Evolutionary conservation across 805 yeast genomes (phyloP).

Genomic region (Candida rishiriensis): DNA sequence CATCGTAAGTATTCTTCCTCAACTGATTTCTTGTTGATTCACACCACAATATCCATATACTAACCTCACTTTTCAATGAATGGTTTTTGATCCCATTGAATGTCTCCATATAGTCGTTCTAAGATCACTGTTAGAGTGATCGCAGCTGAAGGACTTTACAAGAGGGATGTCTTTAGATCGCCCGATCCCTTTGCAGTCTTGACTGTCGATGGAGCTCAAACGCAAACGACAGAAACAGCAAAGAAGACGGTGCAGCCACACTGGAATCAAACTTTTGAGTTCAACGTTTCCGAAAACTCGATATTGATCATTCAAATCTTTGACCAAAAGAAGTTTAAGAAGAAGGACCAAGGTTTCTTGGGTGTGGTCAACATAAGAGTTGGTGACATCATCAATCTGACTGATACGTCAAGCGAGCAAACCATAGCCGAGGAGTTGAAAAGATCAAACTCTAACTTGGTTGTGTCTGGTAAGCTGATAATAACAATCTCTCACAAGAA

Average conservation of each 20-base stretch:
- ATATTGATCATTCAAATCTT: conserved; percentile 90
- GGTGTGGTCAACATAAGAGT: conserved; percentile 93
- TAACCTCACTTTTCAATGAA: not conserved
- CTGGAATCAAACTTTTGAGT: conserved; percentile 91
- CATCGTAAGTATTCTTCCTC: conserved; percentile 3
- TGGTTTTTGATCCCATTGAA: too few relatives aligned
- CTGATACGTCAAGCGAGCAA: conserved; percentile 52
- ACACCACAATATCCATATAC: conserved; percentile 9
- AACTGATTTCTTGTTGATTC: too few relatives aligned
- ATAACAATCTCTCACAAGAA: conserved; percentile 58
- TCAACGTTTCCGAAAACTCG: conserved; percentile 72
- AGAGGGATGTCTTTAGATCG: conserved; percentile 89
- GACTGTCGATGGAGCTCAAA: conserved; percentile 96
- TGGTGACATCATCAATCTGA: conserved; percentile 79
- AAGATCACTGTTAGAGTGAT: conserved; percentile 68
- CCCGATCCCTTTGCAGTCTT: conserved; percentile 98
- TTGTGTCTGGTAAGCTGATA: conserved; percentile 90
- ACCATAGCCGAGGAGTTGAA: conserved; percentile 91
- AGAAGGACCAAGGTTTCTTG: conserved; percentile 96
- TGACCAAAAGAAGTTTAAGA: conserved; percentile 95
- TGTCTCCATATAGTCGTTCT: conserved; percentile 15
- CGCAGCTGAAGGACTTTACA: conserved; percentile 93
- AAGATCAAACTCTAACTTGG: conserved; percentile 84
- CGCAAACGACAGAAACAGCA: conserved; percentile 90
- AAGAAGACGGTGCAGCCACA: conserved; percentile 93